Evolutionary conservation across 106 monocot genomes (phyloP).

Genomic region (Acorus gramineus): DNA sequence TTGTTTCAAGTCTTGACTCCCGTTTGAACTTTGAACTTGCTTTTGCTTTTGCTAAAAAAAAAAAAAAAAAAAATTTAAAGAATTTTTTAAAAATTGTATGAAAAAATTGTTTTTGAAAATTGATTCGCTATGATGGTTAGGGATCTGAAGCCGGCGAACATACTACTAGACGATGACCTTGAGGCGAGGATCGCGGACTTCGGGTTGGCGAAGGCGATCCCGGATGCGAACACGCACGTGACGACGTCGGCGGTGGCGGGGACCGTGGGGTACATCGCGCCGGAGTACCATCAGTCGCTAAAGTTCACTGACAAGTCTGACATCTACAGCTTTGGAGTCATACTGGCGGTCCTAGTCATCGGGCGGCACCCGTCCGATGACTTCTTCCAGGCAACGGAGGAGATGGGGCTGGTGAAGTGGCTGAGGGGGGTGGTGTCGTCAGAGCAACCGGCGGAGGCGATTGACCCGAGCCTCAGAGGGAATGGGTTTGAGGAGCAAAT

Average conservation of each 20-base stretch:
- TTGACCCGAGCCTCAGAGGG: constrained; percentile 34
- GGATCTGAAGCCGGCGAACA: constrained; percentile 74
- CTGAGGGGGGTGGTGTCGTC: constrained; percentile 25
- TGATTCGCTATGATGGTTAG: not conserved
- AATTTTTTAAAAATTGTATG: too few relatives aligned
- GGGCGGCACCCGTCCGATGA: constrained; percentile 59
- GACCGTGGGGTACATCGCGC: constrained; percentile 68
- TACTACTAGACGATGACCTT: constrained; percentile 56
- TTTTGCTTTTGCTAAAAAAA: too few relatives aligned
- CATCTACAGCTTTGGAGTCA: constrained; percentile 68
- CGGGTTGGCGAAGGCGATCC: constrained; percentile 55
- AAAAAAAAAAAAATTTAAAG: too few relatives aligned
- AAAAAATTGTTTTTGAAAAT: too few relatives aligned
- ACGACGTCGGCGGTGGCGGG: constrained; percentile 57
- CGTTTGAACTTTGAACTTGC: too few relatives aligned
- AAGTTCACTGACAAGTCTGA: constrained; percentile 67
- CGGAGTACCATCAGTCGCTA: constrained; percentile 70
- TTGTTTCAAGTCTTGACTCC: too few relatives aligned
- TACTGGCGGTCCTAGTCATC: constrained; percentile 48
- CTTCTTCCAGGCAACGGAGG: constrained; percentile 39
- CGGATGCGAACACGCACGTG: constrained; percentile 53
- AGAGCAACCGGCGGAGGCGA: constrained; percentile 3
- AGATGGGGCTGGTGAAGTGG: constrained; percentile 50
- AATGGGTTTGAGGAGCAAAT: constrained; percentile 39
- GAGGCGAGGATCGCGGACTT: constrained; percentile 67